These are phyloP conservation scores for Diaporthe longicolla DNA, from an alignment of 2,329 filamentous ascomycete genomes.

Conservation along the genomic window DNA sequence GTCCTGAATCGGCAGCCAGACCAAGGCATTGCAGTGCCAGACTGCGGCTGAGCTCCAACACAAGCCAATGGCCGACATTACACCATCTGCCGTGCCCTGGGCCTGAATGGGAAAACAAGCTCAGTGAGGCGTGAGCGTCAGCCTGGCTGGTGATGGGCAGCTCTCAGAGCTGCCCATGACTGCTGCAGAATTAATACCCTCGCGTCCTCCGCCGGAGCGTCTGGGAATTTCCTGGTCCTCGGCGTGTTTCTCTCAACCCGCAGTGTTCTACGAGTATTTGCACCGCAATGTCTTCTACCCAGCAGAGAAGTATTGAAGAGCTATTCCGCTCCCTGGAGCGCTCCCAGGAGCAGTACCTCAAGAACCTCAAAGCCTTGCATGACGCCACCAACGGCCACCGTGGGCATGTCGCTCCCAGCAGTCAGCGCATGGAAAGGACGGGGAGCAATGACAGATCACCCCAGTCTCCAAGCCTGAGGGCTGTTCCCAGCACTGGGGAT, in stretches of 20 bases:
- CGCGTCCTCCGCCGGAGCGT: neutral
- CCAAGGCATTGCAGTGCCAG: conserved; percentile 20
- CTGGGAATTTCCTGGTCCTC: neutral
- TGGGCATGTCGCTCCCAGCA: neutral
- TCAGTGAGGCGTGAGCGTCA: conserved; percentile 4
- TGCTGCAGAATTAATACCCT: neutral
- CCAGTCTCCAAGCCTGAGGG: conserved; percentile 10
- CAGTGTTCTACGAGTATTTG: neutral
- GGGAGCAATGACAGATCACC: conserved; percentile 34
- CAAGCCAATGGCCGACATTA: conserved; percentile 20
- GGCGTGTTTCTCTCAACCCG: neutral
- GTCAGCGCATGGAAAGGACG: conserved; percentile 32
- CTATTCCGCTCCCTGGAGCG: conserved; percentile 33
- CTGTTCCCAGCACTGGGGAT: conserved; percentile 3
- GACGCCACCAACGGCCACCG: conserved; percentile 5
- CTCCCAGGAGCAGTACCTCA: conserved; percentile 38
- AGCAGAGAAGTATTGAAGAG: conserved; percentile 32
- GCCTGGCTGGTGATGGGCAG: neutral
- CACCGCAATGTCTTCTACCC: conserved; percentile 16
- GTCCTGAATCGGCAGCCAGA: conserved; percentile 19
- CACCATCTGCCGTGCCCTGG: conserved; percentile 17
- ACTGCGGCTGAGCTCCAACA: conserved; percentile 29
- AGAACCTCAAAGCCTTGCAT: conserved; percentile 22
- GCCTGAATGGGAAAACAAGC: neutral
- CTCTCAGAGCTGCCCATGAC: neutral